A percentile compares a stretch with the other conserved stretches of the same genome.
These are phyloP conservation scores for Sicyos edulis DNA, from an alignment of 306 rosid species.

Conservation along the genomic window DNA sequence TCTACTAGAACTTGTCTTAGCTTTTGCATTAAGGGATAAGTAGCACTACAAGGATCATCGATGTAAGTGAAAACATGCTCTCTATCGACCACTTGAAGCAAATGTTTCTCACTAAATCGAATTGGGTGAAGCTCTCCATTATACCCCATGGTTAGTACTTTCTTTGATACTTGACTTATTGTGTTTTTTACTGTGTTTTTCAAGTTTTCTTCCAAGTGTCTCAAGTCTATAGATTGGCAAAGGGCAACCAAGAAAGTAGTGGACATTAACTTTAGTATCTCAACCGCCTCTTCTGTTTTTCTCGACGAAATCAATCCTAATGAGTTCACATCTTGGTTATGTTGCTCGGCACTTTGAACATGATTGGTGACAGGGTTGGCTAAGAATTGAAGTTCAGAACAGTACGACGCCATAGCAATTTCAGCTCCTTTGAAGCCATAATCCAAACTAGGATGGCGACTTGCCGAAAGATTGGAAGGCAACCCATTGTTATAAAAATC, in stretches of 20 bases:
- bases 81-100: constrained; percentile 64
- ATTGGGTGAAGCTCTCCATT: constrained; percentile 82
- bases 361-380: constrained; percentile 90
- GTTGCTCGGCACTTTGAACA: constrained; percentile 95
- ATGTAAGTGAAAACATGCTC: constrained; percentile 59
- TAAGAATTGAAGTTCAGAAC: constrained; percentile 84
- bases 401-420: constrained; percentile 94
- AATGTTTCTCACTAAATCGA: constrained; percentile 68
- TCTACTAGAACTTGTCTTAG: constrained; percentile 75
- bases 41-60: constrained; percentile 72
- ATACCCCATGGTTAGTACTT: constrained; percentile 43
- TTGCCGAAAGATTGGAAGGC: constrained; percentile 69
- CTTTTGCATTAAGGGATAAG: constrained; percentile 72
- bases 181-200: constrained; percentile 51
- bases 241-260: constrained; percentile 72
- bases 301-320: constrained; percentile 73
- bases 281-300: constrained; percentile 74
- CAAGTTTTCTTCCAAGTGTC: constrained; percentile 78
- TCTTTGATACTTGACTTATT: constrained; percentile 63
- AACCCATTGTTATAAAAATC: constrained; percentile 81
- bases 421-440: constrained; percentile 87
- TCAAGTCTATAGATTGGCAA: constrained; percentile 79
- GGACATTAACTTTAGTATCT: constrained; percentile 74
- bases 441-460: constrained; percentile 78
- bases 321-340: constrained; percentile 92